phyloP scores from a whole-genome alignment of 768 basidiomycete species.

The Panaeolus cyanescens region DNA sequence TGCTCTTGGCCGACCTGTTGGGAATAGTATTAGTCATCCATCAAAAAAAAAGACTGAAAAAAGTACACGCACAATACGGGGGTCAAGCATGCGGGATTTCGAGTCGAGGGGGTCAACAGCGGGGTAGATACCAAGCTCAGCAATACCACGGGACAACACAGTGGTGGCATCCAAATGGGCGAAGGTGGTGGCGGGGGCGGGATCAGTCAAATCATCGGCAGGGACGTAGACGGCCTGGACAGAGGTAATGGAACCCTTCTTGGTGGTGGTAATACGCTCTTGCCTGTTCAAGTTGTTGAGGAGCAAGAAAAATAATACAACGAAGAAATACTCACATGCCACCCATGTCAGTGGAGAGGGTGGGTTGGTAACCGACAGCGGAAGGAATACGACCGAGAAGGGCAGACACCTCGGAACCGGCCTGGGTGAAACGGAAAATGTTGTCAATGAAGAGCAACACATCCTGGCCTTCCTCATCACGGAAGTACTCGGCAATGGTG shows the following conservation, averaged over 20 bases:
- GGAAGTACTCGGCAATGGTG: constrained; percentile 99
- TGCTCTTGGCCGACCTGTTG: constrained; percentile 84
- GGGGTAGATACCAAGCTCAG: constrained; percentile 99
- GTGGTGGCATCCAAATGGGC: constrained; percentile 99
- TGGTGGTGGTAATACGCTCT: constrained; percentile 99
- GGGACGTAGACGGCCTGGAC: constrained; percentile 99
- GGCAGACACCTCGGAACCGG: constrained; percentile 99
- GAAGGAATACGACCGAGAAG: constrained; percentile 99
- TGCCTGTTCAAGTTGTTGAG: constrained; percentile 56
- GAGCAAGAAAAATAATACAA: not conserved
- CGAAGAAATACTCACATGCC: constrained; percentile 70
- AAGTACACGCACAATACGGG: constrained; percentile 82
- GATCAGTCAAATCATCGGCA: constrained; percentile 99
- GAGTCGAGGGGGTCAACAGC: constrained; percentile 99
- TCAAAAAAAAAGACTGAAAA: not conserved
- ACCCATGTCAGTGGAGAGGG: constrained; percentile 99
- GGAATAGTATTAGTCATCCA: constrained; percentile 3
- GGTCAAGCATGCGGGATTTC: constrained; percentile 99
- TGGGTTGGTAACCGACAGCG: constrained; percentile 99
- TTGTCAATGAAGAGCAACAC: constrained; percentile 99
- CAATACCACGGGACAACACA: constrained; percentile 98
- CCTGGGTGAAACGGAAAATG: constrained; percentile 99
- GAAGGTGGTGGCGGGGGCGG: constrained; percentile 98
- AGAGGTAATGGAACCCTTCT: constrained; percentile 99
- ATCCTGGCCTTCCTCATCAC: constrained; percentile 99